phyloP scores from a whole-genome alignment of 176 grass and related monocot genomes.

The Metroxylon sagu region DNA sequence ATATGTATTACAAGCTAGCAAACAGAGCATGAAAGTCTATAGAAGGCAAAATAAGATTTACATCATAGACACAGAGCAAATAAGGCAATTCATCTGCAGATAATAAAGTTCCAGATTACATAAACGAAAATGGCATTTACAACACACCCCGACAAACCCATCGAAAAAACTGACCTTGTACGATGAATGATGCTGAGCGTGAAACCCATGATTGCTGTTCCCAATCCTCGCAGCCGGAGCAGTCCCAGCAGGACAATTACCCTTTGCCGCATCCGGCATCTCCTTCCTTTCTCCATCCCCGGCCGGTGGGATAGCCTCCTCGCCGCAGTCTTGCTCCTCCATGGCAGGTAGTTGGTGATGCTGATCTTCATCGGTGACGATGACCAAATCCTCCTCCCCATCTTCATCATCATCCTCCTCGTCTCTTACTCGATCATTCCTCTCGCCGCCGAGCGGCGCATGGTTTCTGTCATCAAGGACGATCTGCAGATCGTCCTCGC shows the following conservation, averaged over 20 bases:
- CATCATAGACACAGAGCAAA: too few relatives aligned
- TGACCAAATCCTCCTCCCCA: conserved; percentile 60
- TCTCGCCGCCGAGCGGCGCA: conserved; percentile 18
- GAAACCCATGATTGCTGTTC: conserved; percentile 62
- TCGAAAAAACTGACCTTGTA: conserved; percentile 79
- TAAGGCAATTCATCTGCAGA: too few relatives aligned
- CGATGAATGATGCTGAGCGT: conserved; percentile 81
- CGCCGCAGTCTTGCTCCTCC: conserved; percentile 87
- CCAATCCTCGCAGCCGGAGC: conserved; percentile 41
- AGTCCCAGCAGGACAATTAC: neutral
- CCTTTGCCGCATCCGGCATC: conserved; percentile 28
- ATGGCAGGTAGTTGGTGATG: conserved; percentile 48
- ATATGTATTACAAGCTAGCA: too few relatives aligned
- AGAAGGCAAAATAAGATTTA: too few relatives aligned
- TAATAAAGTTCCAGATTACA: too few relatives aligned
- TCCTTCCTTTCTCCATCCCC: conserved; percentile 72
- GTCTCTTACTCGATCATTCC: conserved; percentile 21
- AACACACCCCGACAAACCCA: too few relatives aligned
- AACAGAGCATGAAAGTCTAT: too few relatives aligned
- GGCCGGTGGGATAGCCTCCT: conserved; percentile 30
- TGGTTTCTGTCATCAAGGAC: conserved; percentile 74
- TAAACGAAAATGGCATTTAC: too few relatives aligned
- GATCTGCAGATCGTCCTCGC: conserved; percentile 94
- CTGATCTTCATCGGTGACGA: conserved; percentile 49
- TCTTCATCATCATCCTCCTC: conserved; percentile 79